These are phyloP conservation scores for Chalciporus pseudorubinellus DNA, from an alignment of 768 basidiomycete genomes.

Conservation along the genomic window DNA sequence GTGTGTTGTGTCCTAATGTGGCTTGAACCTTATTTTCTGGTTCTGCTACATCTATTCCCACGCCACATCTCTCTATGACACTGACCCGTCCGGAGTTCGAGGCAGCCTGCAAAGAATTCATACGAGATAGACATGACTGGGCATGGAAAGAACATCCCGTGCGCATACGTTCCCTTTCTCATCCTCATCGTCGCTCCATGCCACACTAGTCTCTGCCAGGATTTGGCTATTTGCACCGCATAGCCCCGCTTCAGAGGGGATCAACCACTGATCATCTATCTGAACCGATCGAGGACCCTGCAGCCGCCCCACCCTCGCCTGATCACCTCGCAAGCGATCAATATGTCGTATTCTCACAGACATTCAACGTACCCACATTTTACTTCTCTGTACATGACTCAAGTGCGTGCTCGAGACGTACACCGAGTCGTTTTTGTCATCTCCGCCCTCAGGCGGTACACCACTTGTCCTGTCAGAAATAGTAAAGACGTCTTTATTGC, in stretches of 20 bases:
- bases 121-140: slow-evolving; percentile 48
- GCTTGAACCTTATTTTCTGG: slow-evolving; percentile 58
- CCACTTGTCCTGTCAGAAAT: slow-evolving; percentile 59
- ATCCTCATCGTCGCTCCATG: slow-evolving; percentile 12
- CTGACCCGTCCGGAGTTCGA: slow-evolving; percentile 60
- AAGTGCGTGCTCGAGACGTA: slow-evolving; percentile 49
- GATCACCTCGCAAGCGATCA: slow-evolving; percentile 51
- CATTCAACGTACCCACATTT: slow-evolving; percentile 80
- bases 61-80: slow-evolving; percentile 32
- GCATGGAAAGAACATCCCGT: slow-evolving; percentile 59
- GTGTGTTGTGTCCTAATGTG: slow-evolving; percentile 35
- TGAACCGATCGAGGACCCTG: slow-evolving; percentile 38
- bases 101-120: slow-evolving; percentile 51
- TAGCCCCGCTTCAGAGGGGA: slow-evolving; percentile 21
- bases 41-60: slow-evolving; percentile 45
- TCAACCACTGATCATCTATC: slow-evolving; percentile 4
- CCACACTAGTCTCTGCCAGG: slow-evolving; percentile 33
- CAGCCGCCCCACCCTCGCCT: slow-evolving; percentile 28
- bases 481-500: slow-evolving; percentile 59
- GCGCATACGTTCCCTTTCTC: slow-evolving; percentile 27
- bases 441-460: slow-evolving; percentile 51
- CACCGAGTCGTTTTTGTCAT: slow-evolving; percentile 15
- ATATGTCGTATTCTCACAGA: slow-evolving; percentile 72
- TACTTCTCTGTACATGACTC: slow-evolving; percentile 72
- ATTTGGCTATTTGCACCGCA: slow-evolving; percentile 50